These are phyloP conservation scores for Papiliotrema terrestris DNA, from an alignment of 1,284 basidiomycete genomes.

Conservation along the genomic window DNA sequence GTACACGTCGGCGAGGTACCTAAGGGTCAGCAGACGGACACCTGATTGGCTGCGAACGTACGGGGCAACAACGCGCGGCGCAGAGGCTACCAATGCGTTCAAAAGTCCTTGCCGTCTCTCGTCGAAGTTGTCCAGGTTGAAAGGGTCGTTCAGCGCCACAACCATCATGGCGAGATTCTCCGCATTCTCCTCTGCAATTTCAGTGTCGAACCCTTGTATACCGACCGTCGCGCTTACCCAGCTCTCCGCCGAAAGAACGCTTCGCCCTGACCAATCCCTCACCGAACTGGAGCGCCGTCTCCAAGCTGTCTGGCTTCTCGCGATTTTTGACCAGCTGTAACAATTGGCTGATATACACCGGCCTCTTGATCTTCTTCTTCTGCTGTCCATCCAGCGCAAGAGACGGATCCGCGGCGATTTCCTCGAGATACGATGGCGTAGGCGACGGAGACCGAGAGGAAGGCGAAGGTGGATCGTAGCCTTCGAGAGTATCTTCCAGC, in stretches of 20 bases:
- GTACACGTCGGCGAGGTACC: slow-evolving; percentile 83
- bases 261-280: slow-evolving; percentile 80
- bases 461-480: slow-evolving; percentile 60
- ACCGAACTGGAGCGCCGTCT: slow-evolving; percentile 70
- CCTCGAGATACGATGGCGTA: slow-evolving; percentile 69
- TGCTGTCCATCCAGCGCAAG: slow-evolving; percentile 50
- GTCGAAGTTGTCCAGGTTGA: slow-evolving; percentile 74
- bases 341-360: slow-evolving; percentile 79
- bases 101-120: slow-evolving; percentile 69
- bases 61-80: slow-evolving; percentile 72
- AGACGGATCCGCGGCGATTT: slow-evolving; percentile 80
- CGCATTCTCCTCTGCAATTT: slow-evolving; percentile 75
- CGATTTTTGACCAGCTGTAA: slow-evolving; percentile 66
- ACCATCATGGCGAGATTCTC: slow-evolving; percentile 73
- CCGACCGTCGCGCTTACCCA: slow-evolving; percentile 56
- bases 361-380: slow-evolving; percentile 63
- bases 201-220: background rate
- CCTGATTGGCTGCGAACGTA: slow-evolving; percentile 52
- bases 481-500: slow-evolving; percentile 74
- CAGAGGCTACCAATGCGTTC: slow-evolving; percentile 73
- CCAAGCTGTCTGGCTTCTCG: slow-evolving; percentile 68
- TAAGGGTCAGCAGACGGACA: slow-evolving; percentile 39
- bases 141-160: slow-evolving; percentile 76
- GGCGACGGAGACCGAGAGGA: slow-evolving; percentile 76
- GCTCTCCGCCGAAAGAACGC: slow-evolving; percentile 73